Conservation (phyloP, 1,284 basidiomycete species). For the Cystobasidiaceae sp. region DNA sequence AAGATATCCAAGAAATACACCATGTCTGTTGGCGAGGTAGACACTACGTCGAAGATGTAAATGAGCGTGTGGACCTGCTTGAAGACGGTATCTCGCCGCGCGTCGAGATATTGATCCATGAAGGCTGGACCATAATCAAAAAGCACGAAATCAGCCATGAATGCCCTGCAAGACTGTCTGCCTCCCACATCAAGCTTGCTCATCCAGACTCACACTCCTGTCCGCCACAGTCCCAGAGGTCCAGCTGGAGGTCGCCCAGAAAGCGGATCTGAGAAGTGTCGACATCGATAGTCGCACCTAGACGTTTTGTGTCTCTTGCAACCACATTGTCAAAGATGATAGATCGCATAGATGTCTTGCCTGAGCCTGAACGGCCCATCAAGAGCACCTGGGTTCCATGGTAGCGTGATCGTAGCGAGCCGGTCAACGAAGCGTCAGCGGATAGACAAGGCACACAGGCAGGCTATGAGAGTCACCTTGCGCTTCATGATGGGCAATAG, state of each 20-base stretch:
- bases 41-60: conserved; percentile 86
- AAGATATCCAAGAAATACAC: conserved; percentile 83
- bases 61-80: conserved; percentile 93
- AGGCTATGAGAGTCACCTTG: conserved; percentile 6
- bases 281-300: conserved; percentile 95
- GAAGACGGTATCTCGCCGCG: conserved; percentile 87
- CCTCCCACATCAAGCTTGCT: too few species aligned
- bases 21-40: conserved; percentile 54
- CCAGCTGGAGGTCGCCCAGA: conserved; percentile 80
- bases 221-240: conserved; percentile 97
- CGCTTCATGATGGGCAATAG: conserved; percentile 23
- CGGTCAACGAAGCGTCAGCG: background rate
- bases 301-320: conserved; percentile 79
- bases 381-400: conserved; percentile 7
- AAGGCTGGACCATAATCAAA: conserved; percentile 55
- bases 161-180: background rate
- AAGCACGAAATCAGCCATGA: background rate
- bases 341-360: conserved; percentile 92
- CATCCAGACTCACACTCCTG: conserved; percentile 62
- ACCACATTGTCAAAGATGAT: conserved; percentile 98
- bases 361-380: conserved; percentile 43
- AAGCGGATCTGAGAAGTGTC: conserved; percentile 97
- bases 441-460: background rate
- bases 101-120: conserved; percentile 90
- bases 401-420: background rate